These are phyloP conservation scores for Talaromyces stipitatus DNA, from an alignment of 495 filamentous ascomycete species.

Conservation along the genomic window DNA sequence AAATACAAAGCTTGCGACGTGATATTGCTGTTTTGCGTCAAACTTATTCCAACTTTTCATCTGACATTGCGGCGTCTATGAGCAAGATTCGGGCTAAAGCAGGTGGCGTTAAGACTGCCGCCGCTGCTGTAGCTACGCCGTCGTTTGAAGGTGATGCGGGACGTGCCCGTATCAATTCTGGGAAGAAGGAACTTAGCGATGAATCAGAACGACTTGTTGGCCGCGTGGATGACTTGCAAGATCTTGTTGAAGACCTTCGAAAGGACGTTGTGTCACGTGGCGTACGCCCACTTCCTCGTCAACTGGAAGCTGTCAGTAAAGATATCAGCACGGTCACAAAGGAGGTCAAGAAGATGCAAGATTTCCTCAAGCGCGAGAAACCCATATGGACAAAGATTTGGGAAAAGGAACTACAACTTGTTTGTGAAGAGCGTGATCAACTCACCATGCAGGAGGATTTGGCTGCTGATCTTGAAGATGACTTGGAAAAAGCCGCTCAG, in stretches of 20 bases:
- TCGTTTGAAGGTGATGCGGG: constrained; percentile 63
- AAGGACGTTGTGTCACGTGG: constrained; percentile 94
- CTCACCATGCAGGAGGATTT: constrained; percentile 92
- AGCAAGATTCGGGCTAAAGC: constrained; percentile 72
- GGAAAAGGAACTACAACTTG: constrained; percentile 90
- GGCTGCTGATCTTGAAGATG: constrained; percentile 82
- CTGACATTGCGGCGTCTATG: constrained; percentile 86
- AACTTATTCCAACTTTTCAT: constrained; percentile 83
- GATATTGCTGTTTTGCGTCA: constrained; percentile 91
- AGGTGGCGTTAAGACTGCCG: constrained; percentile 64
- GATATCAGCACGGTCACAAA: constrained; percentile 73
- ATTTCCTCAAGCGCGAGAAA: constrained; percentile 84
- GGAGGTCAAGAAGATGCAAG: constrained; percentile 92
- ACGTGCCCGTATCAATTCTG: constrained; percentile 72
- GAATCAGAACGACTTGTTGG: constrained; percentile 84
- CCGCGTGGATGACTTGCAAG: constrained; percentile 91
- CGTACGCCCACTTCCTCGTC: constrained; percentile 84
- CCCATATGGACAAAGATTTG: constrained; percentile 97
- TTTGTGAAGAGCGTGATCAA: constrained; percentile 90
- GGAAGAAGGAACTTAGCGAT: constrained; percentile 73
- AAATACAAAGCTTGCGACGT: constrained; percentile 75
- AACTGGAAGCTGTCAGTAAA: constrained; percentile 79
- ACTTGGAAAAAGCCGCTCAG: constrained; percentile 86
- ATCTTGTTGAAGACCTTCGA: constrained; percentile 90
- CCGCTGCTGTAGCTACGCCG: constrained; percentile 57